These are phyloP conservation scores for Pezizomycotina sp. DNA, from an alignment of 2,329 filamentous ascomycete genomes.

Conservation along the genomic window DNA sequence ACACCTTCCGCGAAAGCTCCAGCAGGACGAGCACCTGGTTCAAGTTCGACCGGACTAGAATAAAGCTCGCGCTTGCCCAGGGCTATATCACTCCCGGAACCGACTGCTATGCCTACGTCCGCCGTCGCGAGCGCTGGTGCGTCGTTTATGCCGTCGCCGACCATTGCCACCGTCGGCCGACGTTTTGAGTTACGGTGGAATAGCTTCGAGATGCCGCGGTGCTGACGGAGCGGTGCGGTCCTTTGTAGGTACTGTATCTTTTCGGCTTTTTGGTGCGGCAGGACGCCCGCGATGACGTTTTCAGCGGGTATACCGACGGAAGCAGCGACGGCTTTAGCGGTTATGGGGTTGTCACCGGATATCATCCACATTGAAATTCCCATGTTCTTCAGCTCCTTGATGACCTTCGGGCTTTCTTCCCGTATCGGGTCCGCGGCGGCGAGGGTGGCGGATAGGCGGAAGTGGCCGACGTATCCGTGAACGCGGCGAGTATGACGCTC, in stretches of 20 bases:
- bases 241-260: conserved; percentile 49
- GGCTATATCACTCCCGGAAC: conserved; percentile 66
- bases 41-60: conserved; percentile 57
- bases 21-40: conserved; percentile 55
- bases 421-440: conserved; percentile 70
- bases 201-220: conserved; percentile 4
- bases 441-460: conserved; percentile 51
- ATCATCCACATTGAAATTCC: conserved; percentile 78
- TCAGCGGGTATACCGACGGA: conserved; percentile 54
- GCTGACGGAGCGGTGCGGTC: conserved; percentile 23
- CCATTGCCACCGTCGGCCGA: conserved; percentile 54
- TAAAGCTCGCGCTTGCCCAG: conserved; percentile 67
- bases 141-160: conserved; percentile 77
- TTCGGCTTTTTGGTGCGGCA: conserved; percentile 66
- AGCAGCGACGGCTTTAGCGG: conserved; percentile 60
- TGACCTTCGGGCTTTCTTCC: conserved; percentile 48
- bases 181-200: conserved; percentile 13
- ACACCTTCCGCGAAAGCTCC: conserved; percentile 52
- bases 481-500: conserved; percentile 45
- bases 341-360: conserved; percentile 77
- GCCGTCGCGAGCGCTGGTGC: conserved; percentile 63
- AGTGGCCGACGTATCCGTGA: too few species aligned
- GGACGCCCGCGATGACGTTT: conserved; percentile 73
- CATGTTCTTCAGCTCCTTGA: conserved; percentile 45
- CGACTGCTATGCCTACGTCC: conserved; percentile 69